Percentiles rank a stretch among this genome's conserved stretches.
Conservation (phyloP, 192 early-diverging fungal genomes). For the Linnemannia schmuckeri region DNA sequence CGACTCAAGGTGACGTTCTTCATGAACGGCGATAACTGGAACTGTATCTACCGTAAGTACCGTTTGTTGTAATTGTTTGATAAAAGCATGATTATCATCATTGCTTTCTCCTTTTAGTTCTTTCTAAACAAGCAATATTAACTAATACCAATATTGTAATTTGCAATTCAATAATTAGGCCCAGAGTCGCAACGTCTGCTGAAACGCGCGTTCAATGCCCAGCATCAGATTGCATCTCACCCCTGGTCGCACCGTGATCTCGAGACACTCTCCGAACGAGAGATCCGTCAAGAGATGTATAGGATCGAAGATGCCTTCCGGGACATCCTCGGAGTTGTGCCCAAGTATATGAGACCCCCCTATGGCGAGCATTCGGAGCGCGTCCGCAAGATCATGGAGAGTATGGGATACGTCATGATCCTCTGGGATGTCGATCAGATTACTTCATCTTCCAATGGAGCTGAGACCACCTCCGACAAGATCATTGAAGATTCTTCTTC, state of each 20-base stretch:
- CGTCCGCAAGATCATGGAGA: constrained; percentile 35
- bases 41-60: constrained; percentile 58
- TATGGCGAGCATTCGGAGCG: constrained; percentile 50
- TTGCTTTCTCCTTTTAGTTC: too few relatives aligned
- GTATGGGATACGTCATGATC: constrained; percentile 43
- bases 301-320: constrained; percentile 65
- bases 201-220: constrained; percentile 47
- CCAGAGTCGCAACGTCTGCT: constrained; percentile 36
- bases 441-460: not conserved
- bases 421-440: constrained; percentile 57
- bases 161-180: constrained; percentile 1
- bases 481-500: not conserved
- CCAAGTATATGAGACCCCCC: constrained; percentile 72
- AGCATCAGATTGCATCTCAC: constrained; percentile 74
- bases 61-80: constrained; percentile 19
- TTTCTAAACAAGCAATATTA: too few relatives aligned
- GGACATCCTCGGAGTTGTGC: constrained; percentile 64
- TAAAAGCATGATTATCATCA: too few relatives aligned
- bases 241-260: constrained; percentile 69
- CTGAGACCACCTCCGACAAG: not conserved
- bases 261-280: constrained; percentile 53
- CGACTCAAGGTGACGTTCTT: constrained; percentile 79
- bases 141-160: not conserved
- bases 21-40: constrained; percentile 67
- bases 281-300: constrained; percentile 62